Evolutionary conservation across 306 rosid species (phyloP).

Genomic region (Gleditsia sinensis): DNA sequence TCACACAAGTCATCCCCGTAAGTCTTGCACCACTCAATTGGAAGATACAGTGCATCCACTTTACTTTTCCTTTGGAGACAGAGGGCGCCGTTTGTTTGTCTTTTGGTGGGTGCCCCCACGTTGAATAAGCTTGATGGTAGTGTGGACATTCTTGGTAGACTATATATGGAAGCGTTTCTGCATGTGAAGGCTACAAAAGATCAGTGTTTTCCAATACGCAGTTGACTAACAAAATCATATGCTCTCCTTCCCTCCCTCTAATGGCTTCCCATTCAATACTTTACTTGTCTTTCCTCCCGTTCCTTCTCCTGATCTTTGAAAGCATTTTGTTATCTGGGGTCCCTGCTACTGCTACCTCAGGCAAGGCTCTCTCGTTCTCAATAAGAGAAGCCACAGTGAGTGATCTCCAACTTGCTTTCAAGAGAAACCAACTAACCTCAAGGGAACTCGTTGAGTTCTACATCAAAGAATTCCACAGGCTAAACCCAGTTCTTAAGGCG

Average conservation of each 20-base stretch:
- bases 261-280: conserved; percentile 28
- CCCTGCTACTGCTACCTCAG: background rate
- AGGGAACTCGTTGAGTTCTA: conserved; percentile 66
- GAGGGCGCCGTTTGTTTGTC: too few species aligned
- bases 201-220: too few species aligned
- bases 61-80: too few species aligned
- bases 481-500: conserved; percentile 48
- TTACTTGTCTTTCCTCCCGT: background rate
- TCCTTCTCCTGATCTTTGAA: conserved; percentile 11
- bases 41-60: too few species aligned
- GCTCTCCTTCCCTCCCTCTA: background rate
- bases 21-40: too few species aligned
- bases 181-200: too few species aligned
- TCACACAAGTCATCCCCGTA: too few species aligned
- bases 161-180: too few species aligned
- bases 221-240: too few species aligned
- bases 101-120: too few species aligned
- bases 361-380: conserved; percentile 24
- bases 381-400: conserved; percentile 58
- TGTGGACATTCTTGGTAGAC: too few species aligned
- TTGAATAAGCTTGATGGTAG: too few species aligned
- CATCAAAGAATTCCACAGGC: conserved; percentile 37
- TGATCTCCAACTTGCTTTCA: conserved; percentile 58
- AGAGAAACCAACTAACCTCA: conserved; percentile 53
- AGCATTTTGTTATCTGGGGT: background rate